Evolutionary conservation across 345 rosid species (phyloP), one percentile per base, ranked within the genome.

Genomic region (Hevea brasiliensis): DNA sequence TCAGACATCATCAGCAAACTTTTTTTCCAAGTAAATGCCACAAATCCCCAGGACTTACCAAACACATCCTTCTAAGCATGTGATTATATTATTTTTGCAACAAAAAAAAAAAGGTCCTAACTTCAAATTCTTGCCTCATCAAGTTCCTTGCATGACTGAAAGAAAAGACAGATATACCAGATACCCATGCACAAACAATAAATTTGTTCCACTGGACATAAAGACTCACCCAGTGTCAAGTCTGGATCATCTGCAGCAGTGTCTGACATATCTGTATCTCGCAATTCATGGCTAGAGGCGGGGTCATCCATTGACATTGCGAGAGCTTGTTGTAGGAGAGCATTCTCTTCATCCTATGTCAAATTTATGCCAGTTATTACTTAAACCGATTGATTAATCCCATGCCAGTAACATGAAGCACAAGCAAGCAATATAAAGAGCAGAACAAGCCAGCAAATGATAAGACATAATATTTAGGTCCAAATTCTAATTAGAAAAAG

Each of bases 221-320:
- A 57, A 15, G 45, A 72, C 85, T 81, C 74, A 85, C 93, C 93
- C 58, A 81, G 70, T 27, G 89, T 87, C 82, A 89, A 75, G 45
- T 87, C 87, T 35, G 87, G 88, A 74, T 89, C 93, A 62, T 76
- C 87, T 18, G 68, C 70, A 71, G 82, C 74, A 70, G 83, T 89
- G 56, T 87, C 92, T 17, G 90, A 82, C 92, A 89, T 85, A 60
- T 85, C 85, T 4, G 82, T 85, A 68, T 90, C 96, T 67, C 56
- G 79, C 65, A 77, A 65, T 26, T 74, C 81, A 18, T 83, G 81
- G 77, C 86, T 72, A 24, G 89, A 80, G 66, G 84, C 65, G 50
- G 89, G 85, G 44, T 81, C 84, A 72, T 88, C 85, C 89, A 85
- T 84, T n/a, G 90, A 89, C 89, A 87, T 82, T 29, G 90, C 90